A percentile compares a stretch with the other conserved stretches of the same genome.
Evolutionary conservation across 116 monocot species (phyloP).

Genomic region (Posidonia oceanica): DNA sequence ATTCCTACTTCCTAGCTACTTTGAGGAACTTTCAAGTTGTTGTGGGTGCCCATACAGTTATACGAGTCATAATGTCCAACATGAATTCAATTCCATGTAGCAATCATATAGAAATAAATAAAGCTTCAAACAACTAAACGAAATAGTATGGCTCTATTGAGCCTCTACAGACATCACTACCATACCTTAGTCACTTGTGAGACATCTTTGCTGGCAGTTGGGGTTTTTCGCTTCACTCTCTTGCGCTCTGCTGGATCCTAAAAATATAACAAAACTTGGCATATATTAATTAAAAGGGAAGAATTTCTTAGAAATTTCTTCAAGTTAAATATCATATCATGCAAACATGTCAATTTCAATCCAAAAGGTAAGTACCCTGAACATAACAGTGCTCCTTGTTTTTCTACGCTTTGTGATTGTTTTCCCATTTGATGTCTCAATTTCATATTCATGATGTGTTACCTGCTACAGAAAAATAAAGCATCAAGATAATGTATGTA

Average conservation of each 20-base stretch:
- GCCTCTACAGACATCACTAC: neutral
- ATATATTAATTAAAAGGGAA: constrained; percentile 1
- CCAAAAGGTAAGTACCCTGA: constrained; percentile 35
- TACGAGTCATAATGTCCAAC: too few species aligned
- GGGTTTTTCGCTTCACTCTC: constrained; percentile 29
- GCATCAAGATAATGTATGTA: neutral
- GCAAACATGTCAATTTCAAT: neutral
- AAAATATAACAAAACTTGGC: neutral
- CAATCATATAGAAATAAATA: neutral
- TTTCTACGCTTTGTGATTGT: constrained; percentile 77
- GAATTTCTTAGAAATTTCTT: neutral
- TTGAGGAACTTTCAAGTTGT: too few species aligned
- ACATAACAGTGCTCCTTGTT: constrained; percentile 70
- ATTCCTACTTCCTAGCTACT: too few species aligned
- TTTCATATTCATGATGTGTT: constrained; percentile 89
- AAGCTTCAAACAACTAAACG: neutral
- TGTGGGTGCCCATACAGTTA: too few species aligned
- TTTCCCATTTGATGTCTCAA: constrained; percentile 72
- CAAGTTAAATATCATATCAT: neutral
- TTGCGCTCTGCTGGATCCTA: constrained; percentile 50
- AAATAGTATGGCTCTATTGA: neutral
- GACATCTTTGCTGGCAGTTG: constrained; percentile 26
- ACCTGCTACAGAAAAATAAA: constrained; percentile 27
- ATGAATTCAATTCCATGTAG: neutral
- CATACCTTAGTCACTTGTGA: constrained; percentile 35